Conservation (phyloP, 2,329 filamentous ascomycete species). For the Hypoxylon sp. region DNA sequence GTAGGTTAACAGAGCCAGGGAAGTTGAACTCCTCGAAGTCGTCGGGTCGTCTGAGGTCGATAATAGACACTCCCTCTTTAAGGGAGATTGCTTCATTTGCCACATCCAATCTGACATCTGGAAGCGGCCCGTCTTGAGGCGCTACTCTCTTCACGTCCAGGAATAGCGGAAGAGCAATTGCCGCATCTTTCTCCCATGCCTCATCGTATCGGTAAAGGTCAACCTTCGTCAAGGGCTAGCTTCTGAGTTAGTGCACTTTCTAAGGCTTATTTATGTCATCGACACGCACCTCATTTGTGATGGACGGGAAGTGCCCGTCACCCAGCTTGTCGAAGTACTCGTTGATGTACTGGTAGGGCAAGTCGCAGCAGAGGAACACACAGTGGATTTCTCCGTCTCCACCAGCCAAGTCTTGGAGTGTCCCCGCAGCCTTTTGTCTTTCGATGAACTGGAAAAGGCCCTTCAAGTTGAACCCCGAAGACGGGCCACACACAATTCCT, state of each 20-base stretch:
- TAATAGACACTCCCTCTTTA: conserved; percentile 53
- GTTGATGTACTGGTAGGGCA: conserved; percentile 74
- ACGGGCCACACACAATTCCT: conserved; percentile 72
- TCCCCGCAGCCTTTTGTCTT: conserved; percentile 62
- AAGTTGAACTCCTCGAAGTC: conserved; percentile 63
- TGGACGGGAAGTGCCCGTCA: conserved; percentile 63
- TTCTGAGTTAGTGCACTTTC: conserved; percentile 41
- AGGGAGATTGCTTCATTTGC: conserved; percentile 30
- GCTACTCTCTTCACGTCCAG: conserved; percentile 47
- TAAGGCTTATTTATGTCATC: neutral
- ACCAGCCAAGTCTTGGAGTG: conserved; percentile 61
- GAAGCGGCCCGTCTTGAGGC: conserved; percentile 35
- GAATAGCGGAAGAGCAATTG: conserved; percentile 58
- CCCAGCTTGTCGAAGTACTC: conserved; percentile 72
- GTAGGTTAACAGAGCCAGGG: conserved; percentile 61
- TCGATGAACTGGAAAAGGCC: conserved; percentile 67
- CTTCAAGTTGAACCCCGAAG: conserved; percentile 70
- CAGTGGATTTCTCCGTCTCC: conserved; percentile 64
- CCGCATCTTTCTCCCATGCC: conserved; percentile 65
- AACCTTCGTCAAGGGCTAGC: conserved; percentile 60
- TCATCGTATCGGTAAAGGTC: conserved; percentile 70
- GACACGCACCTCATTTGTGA: conserved; percentile 60
- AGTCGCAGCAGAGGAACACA: conserved; percentile 73
- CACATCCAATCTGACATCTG: neutral
- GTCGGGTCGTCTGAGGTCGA: conserved; percentile 61